Conservation (phyloP, 164 flowering plant genomes). For the Echeveria elegans region DNA sequence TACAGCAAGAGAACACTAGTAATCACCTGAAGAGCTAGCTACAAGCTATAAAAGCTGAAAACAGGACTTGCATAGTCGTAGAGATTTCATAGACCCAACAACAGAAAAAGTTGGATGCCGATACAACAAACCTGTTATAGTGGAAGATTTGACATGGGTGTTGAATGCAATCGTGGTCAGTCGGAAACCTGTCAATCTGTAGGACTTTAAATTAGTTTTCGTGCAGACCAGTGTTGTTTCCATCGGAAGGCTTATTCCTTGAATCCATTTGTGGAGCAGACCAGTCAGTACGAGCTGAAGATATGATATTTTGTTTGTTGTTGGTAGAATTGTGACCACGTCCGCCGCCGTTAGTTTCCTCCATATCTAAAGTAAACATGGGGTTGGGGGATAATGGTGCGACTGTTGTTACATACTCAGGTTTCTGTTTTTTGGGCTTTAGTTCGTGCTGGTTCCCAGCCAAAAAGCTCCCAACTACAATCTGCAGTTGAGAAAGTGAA, state of each 20-base stretch:
- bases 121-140: conserved; percentile 3
- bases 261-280: conserved; percentile 50
- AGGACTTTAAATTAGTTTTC: conserved; percentile 21
- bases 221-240: conserved; percentile 54
- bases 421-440: conserved; percentile 66
- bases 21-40: background rate
- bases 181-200: conserved; percentile 14
- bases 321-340: conserved; percentile 21
- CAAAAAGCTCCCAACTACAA: conserved; percentile 92
- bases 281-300: conserved; percentile 67
- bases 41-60: background rate
- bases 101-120: background rate
- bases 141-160: background rate
- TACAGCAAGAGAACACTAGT: background rate
- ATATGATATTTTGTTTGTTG: conserved; percentile 25
- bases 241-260: conserved; percentile 55
- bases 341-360: conserved; percentile 22
- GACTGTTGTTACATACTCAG: conserved; percentile 25
- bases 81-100: background rate
- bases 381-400: conserved; percentile 52
- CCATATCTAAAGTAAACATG: conserved; percentile 44
- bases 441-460: conserved; percentile 74
- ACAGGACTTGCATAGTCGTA: background rate
- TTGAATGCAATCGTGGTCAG: conserved; percentile 23
- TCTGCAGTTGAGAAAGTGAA: conserved; percentile 28